Evolutionary conservation across 2,329 filamentous ascomycete genomes (phyloP), one percentile per base, ranked within the genome.

Genomic region (Trichoderma sp.): DNA sequence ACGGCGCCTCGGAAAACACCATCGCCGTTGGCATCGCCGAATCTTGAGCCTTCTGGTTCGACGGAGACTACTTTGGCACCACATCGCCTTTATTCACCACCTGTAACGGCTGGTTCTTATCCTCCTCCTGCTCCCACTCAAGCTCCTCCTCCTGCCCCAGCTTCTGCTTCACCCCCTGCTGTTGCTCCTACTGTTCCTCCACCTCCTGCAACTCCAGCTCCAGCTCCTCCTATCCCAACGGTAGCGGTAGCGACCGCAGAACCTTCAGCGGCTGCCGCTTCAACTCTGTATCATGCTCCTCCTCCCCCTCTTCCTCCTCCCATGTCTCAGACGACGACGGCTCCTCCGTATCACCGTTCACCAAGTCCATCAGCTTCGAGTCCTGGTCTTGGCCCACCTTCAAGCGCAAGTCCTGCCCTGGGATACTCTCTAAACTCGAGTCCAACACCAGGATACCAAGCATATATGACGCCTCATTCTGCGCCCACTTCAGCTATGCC

Each of bases 21-120:
- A 26, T 32, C 39, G 8, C 14, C 26, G 24, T 58, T 39, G 1
- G 39, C 21, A 13, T 66, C 54, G 21, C 55, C 64, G 5, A 43
- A 58, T 37, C 54, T 24, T 16, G 60, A 26, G 37, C 24, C n/a
- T 3, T 49, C n/a, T 26, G 26, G n/a, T 28, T 49, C 52, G 26
- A 18, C n/a, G 3, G 52, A 24, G 14, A 8, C 39, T 13, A n/a
- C 63, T 16, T 43, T 26, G 4, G 68, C 73, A 37, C 70, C 75
- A 24, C 76, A 76, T 65, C 74, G 75, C 28, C 70, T 73, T 43
- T 69, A 75, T 58, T 66, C 64, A 34, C 66, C 71, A 18, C 55
- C 56, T 13, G 18, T 43, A 43, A 39, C 30, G 6, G 49, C 46
- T 28, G 28, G 14, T n/a, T 18, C 55, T 52, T 34, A 49, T 26